Evolutionary conservation across 1,139 yeast species (phyloP), one percentile per base, ranked within the genome.

Genomic region (Trichomonascaceae sp.): DNA sequence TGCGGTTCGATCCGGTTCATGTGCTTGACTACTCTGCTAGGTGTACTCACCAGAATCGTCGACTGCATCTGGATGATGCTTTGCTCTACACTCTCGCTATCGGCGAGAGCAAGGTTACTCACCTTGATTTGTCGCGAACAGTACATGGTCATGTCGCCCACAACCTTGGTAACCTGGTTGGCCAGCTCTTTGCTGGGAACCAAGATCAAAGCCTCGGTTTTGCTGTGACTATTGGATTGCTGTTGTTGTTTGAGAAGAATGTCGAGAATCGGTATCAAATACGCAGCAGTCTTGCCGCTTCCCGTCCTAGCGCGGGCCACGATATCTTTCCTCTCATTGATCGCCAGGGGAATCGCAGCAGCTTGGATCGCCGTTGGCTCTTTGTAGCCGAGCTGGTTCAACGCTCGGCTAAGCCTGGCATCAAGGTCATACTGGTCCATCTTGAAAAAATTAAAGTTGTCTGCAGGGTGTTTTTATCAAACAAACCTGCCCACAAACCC

Each of bases 301-400:
- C 95, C 95, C 1, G 95, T 84, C 27, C 80, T 73, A 13, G 95
- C 93, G 48, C 80, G 73, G 20, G 93, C 93, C 26, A 84, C 77
- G 43, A 84, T 76, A 52, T 84, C 94, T 57, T 85, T 73, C 49
- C 76, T 78, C 45, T 81, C 92, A 45, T 82, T 81, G 36, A 89
- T 59, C 1, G 97, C 95, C 36, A 89, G 62, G 22, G 94, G 95
- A 39, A 89, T 82, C n/a, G 94, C 84, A 55, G 76, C 77, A 5
- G 92, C 73, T 60, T 89, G 98, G 35, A 89, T 79, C 39, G 82
- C 67, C 1, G 97, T 92, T 8, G 97, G 97, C 50, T 76, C 75
- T 39, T 68, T 71, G 59, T 76, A 85, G 3, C 93, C 94, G 34
- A 79, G 62, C 46, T 75, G 74, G 13, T 49, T 43, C 35, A 89